These are phyloP conservation scores for Candida qinlingensis DNA, from an alignment of 805 yeast genomes.

Conservation along the genomic window DNA sequence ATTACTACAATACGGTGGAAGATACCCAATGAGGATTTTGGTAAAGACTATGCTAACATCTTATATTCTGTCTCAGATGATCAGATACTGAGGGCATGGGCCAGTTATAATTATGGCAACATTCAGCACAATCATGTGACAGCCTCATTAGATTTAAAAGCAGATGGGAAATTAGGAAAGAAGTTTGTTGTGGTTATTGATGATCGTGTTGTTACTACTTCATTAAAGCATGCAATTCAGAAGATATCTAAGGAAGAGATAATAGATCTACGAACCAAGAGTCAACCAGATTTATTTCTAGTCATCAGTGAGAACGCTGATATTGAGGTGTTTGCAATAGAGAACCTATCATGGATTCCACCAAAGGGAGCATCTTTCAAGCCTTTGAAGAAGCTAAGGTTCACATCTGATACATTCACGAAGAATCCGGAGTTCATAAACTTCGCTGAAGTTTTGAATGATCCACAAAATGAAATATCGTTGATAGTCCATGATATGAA, in stretches of 20 bases:
- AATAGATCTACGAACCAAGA: conserved; percentile 16
- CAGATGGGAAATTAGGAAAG: conserved; percentile 10
- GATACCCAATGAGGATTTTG: conserved; percentile 22
- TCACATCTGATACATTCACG: conserved; percentile 25
- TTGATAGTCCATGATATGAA: conserved; percentile 41
- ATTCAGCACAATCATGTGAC: conserved; percentile 52
- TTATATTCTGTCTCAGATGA: conserved; percentile 65
- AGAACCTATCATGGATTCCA: conserved; percentile 47
- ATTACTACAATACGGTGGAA: conserved; percentile 61
- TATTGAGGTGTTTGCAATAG: conserved; percentile 40
- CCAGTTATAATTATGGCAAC: conserved; percentile 55
- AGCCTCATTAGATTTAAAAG: conserved; percentile 39
- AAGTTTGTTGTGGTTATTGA: conserved; percentile 37
- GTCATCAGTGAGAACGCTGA: conserved; percentile 36
- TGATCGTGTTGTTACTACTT: conserved; percentile 29
- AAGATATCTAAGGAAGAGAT: conserved; percentile 21
- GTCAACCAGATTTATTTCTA: conserved; percentile 38
- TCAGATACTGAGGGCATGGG: conserved; percentile 59
- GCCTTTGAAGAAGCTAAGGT: conserved; percentile 27
- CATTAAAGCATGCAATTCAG: conserved; percentile 15
- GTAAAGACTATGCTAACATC: conserved; percentile 37
- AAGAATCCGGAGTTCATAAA: conserved; percentile 29
- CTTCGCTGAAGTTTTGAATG: conserved; percentile 30
- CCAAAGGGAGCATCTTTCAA: conserved; percentile 47
- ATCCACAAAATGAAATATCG: conserved; percentile 28